Evolutionary conservation across 441 rosid genomes (phyloP).

Genomic region (Brassica hybrid): DNA sequence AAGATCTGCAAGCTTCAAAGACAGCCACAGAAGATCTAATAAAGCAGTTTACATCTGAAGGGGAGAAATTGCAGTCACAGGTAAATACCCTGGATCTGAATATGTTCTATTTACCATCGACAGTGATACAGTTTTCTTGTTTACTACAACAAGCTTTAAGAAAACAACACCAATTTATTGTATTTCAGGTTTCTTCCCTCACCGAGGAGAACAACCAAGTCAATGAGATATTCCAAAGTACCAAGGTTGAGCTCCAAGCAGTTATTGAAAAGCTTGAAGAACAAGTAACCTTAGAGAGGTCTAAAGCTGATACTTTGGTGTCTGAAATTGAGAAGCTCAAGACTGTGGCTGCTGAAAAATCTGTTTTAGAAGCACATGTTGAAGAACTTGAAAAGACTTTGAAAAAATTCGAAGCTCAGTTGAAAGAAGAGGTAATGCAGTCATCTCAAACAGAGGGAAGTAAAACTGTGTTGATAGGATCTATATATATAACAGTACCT

Average conservation of each 20-base stretch:
- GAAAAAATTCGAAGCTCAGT: constrained; percentile 52
- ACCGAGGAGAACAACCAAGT: constrained; percentile 79
- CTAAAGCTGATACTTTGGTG: constrained; percentile 55
- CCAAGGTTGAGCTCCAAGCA: constrained; percentile 80
- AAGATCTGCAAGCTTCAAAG: constrained; percentile 69
- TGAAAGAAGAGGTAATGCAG: constrained; percentile 62
- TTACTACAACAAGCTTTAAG: constrained; percentile 29
- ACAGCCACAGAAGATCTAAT: constrained; percentile 66
- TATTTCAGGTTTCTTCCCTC: constrained; percentile 68
- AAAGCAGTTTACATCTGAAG: constrained; percentile 69
- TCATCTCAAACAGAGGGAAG: constrained; percentile 17
- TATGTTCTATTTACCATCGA: constrained; percentile 14
- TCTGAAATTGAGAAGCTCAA: constrained; percentile 63
- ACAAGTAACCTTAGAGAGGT: constrained; percentile 60
- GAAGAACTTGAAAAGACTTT: constrained; percentile 70
- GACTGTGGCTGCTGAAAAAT: constrained; percentile 60
- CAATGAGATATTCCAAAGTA: constrained; percentile 62
- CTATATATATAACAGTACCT: background rate
- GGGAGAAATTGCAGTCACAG: constrained; percentile 74
- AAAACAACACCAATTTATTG: constrained; percentile 14
- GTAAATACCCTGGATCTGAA: constrained; percentile 45
- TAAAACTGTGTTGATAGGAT: background rate
- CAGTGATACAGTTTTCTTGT: constrained; percentile 17
- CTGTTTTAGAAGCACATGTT: constrained; percentile 55
- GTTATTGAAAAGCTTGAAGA: constrained; percentile 65